phyloP scores from a whole-genome alignment of 2,329 filamentous ascomycete species.

The Aspergillus intermedius region DNA sequence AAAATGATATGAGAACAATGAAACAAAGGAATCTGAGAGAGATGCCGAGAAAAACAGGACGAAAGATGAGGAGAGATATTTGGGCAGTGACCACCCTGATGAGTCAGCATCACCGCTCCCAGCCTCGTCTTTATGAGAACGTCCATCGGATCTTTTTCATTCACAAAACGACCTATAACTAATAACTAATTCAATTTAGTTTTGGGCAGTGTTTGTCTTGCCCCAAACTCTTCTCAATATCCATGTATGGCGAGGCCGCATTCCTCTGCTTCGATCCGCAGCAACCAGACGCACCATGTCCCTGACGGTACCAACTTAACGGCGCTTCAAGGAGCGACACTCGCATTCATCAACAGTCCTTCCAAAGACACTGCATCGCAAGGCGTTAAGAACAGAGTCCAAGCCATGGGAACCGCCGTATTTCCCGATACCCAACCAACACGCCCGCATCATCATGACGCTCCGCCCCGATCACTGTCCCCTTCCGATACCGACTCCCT shows the following conservation, averaged over 20 bases:
- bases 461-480: slow-evolving; percentile 2
- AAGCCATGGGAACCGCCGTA: slow-evolving; percentile 12
- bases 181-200: neutral
- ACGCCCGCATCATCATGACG: slow-evolving; percentile 5
- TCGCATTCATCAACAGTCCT: slow-evolving; percentile 26
- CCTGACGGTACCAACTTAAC: slow-evolving; percentile 6
- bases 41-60: too few relatives aligned
- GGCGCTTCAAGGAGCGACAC: slow-evolving; percentile 32
- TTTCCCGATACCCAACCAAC: slow-evolving; percentile 14
- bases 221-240: neutral
- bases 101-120: too few relatives aligned
- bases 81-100: too few relatives aligned
- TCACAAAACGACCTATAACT: neutral
- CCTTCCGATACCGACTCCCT: slow-evolving; percentile 15
- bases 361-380: slow-evolving; percentile 11
- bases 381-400: slow-evolving; percentile 12
- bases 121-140: neutral
- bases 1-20: too few relatives aligned
- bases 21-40: too few relatives aligned
- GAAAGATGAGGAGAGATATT: too few relatives aligned
- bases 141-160: neutral
- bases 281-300: neutral
- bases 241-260: neutral
- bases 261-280: neutral
- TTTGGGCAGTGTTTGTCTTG: neutral